Conservation (phyloP, 1,284 basidiomycete species). For the Leccinum insigne region DNA sequence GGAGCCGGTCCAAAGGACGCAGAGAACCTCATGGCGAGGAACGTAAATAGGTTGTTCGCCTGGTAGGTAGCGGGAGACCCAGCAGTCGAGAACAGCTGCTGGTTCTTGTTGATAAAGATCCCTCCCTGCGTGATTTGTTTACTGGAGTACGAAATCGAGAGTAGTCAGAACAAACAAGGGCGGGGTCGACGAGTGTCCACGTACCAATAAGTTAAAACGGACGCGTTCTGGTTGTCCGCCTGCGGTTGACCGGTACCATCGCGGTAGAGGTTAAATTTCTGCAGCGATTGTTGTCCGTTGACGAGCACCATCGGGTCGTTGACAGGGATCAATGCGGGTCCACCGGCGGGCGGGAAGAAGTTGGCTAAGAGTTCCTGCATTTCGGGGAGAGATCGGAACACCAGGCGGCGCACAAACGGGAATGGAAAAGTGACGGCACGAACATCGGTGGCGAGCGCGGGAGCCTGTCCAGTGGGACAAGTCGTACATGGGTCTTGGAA, state of each 20-base stretch:
- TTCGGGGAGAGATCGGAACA: neutral
- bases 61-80: constrained; percentile 20
- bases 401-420: neutral
- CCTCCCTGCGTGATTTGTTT: constrained; percentile 25
- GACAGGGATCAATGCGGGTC: constrained; percentile 25
- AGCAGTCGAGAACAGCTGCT: constrained; percentile 17
- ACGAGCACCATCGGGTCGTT: constrained; percentile 31
- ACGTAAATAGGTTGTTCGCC: constrained; percentile 28
- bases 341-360: constrained; percentile 27
- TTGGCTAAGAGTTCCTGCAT: constrained; percentile 24
- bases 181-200: neutral
- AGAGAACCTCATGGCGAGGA: constrained; percentile 31
- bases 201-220: constrained; percentile 24
- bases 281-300: constrained; percentile 25
- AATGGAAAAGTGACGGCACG: neutral
- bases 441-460: constrained; percentile 29
- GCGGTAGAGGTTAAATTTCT: constrained; percentile 30
- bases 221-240: constrained; percentile 25
- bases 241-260: constrained; percentile 27
- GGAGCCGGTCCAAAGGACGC: constrained; percentile 23
- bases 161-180: neutral
- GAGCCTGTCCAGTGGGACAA: constrained; percentile 18
- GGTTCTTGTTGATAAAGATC: constrained; percentile 26
- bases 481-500: constrained; percentile 29
- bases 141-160: constrained; percentile 6